Base-by-base conservation (phyloP, 495 filamentous ascomycete species). In the Astrothelium subdiscretum region DNA sequence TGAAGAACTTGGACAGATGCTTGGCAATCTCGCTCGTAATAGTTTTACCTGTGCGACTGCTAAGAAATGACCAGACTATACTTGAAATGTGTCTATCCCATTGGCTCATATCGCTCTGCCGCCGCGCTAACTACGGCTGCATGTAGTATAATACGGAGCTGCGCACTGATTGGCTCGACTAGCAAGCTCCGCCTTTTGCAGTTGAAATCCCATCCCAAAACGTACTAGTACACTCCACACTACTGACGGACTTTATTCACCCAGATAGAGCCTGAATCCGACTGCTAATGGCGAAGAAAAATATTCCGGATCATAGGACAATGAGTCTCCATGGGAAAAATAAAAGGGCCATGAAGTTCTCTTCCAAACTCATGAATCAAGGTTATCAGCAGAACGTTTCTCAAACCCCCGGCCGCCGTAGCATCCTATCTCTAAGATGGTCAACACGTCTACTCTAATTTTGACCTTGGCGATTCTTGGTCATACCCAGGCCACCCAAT, bases 401-500 rank as follows among this genome's bases (percentile, higher is more conserved):
- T 20, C 15, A 29, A 26, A 24, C 10, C 4, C n/a, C 26, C 22
- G 3, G 29, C 8, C 29, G 15, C 24, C 15, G 48, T 54, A 54
- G 20, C 15, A 29, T 24, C 20, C 15, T 27, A 15, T 54, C 24
- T 29, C 24, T 11, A 29, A 54, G 20, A 54, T 54, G 48, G 8
- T 54, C 48, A 54, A 54, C 20, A 8, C 29, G 15, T 54, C 22
- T 54, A 24, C 48, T 27, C 24, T 54, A 5, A 15, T 54, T 54
- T 29, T 54, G n/a, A 29, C 48, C n/a, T 29, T 54, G 48, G 48
- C 48, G 8, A 29, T 5, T 8, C 22, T 54, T 26, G 24, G 48
- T 15, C 48, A 54, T 54, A 27, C 48, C 20, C 48, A 54, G 48
- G 24, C 32, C 20, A 68, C 32, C 31, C 63, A 48, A 52, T 66